Conservation (phyloP, 805 yeast genomes). For the Ogataea degrootiae region DNA sequence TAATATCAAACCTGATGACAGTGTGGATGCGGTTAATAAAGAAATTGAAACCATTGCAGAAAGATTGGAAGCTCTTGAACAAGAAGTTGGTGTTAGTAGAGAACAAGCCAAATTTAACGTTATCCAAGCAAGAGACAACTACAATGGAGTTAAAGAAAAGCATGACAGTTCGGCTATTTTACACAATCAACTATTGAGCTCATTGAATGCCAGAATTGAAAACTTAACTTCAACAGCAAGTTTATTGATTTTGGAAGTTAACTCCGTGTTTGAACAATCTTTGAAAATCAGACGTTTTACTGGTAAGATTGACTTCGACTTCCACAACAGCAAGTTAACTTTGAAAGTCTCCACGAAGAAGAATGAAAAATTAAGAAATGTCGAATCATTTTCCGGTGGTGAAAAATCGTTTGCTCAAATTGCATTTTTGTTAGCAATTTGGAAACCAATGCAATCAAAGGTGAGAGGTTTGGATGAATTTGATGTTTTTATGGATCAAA, state of each 20-base stretch:
- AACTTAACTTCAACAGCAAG: constrained; percentile 37
- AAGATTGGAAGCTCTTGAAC: constrained; percentile 49
- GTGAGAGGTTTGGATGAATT: constrained; percentile 92
- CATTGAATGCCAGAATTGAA: constrained; percentile 39
- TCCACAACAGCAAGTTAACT: constrained; percentile 42
- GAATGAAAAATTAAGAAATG: constrained; percentile 57
- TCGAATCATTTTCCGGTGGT: constrained; percentile 90
- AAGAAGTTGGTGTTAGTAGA: constrained; percentile 47
- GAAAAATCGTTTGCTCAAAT: constrained; percentile 94
- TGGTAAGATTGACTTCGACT: constrained; percentile 68
- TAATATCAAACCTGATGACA: constrained; percentile 33
- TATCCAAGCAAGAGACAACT: constrained; percentile 37
- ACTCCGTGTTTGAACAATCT: constrained; percentile 53
- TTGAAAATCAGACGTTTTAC: constrained; percentile 64
- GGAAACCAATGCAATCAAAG: constrained; percentile 88
- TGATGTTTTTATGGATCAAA: constrained; percentile 96
- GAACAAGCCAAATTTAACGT: constrained; percentile 51
- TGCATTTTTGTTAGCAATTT: constrained; percentile 78
- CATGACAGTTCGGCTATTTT: constrained; percentile 31
- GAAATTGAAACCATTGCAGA: constrained; percentile 44
- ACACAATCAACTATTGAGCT: constrained; percentile 26
- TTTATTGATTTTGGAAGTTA: constrained; percentile 44
- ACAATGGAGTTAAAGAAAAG: constrained; percentile 38
- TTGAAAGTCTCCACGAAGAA: constrained; percentile 60
- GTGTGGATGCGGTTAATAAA: constrained; percentile 42